Evolutionary conservation across 352 stramenopile genomes (phyloP).

Genomic region (Phytophthora foliorum): DNA sequence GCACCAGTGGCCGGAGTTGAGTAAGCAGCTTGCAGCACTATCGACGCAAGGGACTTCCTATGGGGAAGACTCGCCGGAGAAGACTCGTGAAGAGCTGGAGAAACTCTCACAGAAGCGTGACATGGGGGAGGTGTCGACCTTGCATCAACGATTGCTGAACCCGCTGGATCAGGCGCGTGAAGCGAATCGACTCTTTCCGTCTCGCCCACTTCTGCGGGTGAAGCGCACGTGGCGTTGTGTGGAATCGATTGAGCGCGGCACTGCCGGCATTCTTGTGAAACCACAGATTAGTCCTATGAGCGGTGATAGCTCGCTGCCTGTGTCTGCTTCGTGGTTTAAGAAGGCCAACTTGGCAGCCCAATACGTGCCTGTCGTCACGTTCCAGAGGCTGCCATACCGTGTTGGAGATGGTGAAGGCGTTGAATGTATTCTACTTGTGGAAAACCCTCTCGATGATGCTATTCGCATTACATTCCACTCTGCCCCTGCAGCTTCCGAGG

Average conservation of each 20-base stretch:
- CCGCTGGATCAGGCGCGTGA: slow-evolving; percentile 77
- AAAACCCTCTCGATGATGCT: slow-evolving; percentile 85
- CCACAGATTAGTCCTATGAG: slow-evolving; percentile 93
- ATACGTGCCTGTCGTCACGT: slow-evolving; percentile 80
- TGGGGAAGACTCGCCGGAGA: slow-evolving; percentile 13
- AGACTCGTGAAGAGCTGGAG: slow-evolving; percentile 30
- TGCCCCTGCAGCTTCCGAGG: neutral
- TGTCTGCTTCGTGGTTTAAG: slow-evolving; percentile 88
- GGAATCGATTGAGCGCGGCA: slow-evolving; percentile 80
- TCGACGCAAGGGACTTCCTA: slow-evolving; percentile 22
- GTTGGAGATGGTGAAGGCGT: slow-evolving; percentile 19
- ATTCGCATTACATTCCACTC: slow-evolving; percentile 69
- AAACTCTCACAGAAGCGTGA: slow-evolving; percentile 42
- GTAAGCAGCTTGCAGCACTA: slow-evolving; percentile 47
- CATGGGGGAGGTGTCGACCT: slow-evolving; percentile 63
- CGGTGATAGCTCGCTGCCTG: slow-evolving; percentile 84
- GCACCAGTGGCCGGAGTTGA: slow-evolving; percentile 70
- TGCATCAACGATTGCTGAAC: slow-evolving; percentile 69
- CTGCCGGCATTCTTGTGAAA: slow-evolving; percentile 89
- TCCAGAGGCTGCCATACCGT: slow-evolving; percentile 64
- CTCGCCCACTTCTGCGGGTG: slow-evolving; percentile 73
- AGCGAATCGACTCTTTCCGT: slow-evolving; percentile 56
- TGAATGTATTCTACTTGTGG: slow-evolving; percentile 74
- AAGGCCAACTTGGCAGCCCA: slow-evolving; percentile 85
- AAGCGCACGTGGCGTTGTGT: slow-evolving; percentile 90